These are phyloP conservation scores for Dalbergia oliveri DNA, from an alignment of 306 rosid species.

Conservation along the genomic window DNA sequence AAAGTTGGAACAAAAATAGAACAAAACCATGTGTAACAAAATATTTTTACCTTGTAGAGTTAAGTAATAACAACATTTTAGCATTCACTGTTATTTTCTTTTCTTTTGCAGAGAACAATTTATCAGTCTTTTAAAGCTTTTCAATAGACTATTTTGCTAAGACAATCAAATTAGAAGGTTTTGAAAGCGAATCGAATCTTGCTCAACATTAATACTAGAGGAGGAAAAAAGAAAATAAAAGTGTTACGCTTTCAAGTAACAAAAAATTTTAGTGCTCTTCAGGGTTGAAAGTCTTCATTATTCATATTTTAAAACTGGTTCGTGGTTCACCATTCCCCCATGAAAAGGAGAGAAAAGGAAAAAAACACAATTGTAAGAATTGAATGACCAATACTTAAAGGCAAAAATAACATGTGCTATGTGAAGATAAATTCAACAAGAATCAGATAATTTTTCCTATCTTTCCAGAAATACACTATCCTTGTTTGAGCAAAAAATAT, in stretches of 20 bases:
- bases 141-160: neutral
- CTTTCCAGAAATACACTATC: conserved; percentile 15
- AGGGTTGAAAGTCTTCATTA: neutral
- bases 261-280: neutral
- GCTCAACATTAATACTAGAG: neutral
- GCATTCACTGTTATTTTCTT: neutral
- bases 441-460: neutral
- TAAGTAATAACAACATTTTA: conserved; percentile 23
- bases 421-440: no score
- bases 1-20: conserved; percentile 17
- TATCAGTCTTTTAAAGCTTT: neutral
- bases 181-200: neutral
- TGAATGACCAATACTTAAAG: no score
- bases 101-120: neutral
- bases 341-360: no score
- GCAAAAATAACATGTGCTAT: no score
- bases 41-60: neutral
- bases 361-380: no score
- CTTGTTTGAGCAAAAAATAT: neutral
- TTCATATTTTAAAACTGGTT: no score
- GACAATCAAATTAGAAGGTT: conserved; percentile 6
- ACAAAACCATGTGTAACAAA: conserved; percentile 22
- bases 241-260: conserved; percentile 3
- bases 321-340: no score
- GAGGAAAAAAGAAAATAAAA: neutral